A percentile compares a stretch with the other conserved stretches of the same genome.
phyloP scores from a whole-genome alignment of 2,329 filamentous ascomycete genomes.

The Aurifilum marmelostoma region DNA sequence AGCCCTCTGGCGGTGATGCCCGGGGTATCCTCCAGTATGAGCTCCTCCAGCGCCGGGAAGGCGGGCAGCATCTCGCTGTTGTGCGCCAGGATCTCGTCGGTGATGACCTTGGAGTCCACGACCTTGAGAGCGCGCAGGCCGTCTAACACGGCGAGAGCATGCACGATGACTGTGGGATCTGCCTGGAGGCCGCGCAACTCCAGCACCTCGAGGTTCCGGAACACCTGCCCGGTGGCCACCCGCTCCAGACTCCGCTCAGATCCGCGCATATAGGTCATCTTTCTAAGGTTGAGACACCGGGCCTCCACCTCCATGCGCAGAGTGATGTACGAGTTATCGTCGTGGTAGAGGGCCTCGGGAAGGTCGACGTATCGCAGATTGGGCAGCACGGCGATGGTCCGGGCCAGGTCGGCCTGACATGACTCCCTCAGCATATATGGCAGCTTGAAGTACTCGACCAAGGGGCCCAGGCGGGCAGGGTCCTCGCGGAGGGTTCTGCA shows the following conservation, averaged over 20 bases:
- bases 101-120: constrained; percentile 68
- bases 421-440: constrained; percentile 95
- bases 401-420: constrained; percentile 79
- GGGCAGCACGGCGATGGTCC: constrained; percentile 81
- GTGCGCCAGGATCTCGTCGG: constrained; percentile 73
- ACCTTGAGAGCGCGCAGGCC: constrained; percentile 76
- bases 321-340: constrained; percentile 74
- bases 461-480: constrained; percentile 65
- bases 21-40: constrained; percentile 73
- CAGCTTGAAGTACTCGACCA: constrained; percentile 80
- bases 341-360: constrained; percentile 83
- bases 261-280: constrained; percentile 83
- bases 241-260: constrained; percentile 77
- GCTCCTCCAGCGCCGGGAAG: constrained; percentile 74
- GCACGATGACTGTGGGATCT: constrained; percentile 71
- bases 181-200: constrained; percentile 71
- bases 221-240: constrained; percentile 66
- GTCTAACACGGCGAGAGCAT: constrained; percentile 69
- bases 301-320: constrained; percentile 84
- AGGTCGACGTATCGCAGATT: constrained; percentile 89
- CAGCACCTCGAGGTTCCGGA: constrained; percentile 72
- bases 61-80: constrained; percentile 67
- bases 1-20: constrained; percentile 74
- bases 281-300: constrained; percentile 79
- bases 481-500: constrained; percentile 82